Evolutionary conservation across 2,329 filamentous ascomycete species (phyloP).

Genomic region (Alternaria alternata): DNA sequence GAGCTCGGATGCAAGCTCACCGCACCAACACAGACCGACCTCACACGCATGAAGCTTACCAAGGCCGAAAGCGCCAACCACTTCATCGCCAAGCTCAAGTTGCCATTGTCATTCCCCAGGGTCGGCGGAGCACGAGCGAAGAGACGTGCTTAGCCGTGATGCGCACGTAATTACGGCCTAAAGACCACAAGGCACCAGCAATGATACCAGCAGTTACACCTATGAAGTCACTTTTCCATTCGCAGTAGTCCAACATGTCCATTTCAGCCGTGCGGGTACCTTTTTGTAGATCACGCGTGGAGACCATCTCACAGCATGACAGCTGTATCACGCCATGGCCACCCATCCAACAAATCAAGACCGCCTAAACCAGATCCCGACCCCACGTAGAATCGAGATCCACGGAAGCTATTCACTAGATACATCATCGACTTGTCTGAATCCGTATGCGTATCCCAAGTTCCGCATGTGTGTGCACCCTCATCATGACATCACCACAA

Average conservation of each 20-base stretch:
- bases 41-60: constrained; percentile 63
- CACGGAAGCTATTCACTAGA: constrained; percentile 12
- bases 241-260: not conserved
- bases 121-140: constrained; percentile 32
- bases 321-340: constrained; percentile 8
- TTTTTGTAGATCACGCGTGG: constrained; percentile 2
- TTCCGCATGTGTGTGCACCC: not conserved
- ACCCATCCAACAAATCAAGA: constrained; percentile 1
- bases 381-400: constrained; percentile 2
- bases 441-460: not conserved
- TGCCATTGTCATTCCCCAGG: constrained; percentile 87
- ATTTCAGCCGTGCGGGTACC: constrained; percentile 2
- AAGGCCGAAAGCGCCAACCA: constrained; percentile 68
- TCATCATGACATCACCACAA: constrained; percentile 32
- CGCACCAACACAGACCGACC: constrained; percentile 57
- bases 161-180: constrained; percentile 2
- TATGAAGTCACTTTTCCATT: not conserved
- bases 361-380: not conserved
- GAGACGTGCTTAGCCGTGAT: constrained; percentile 13
- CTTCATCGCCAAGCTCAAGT: constrained; percentile 72
- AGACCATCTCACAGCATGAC: constrained; percentile 1
- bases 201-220: not conserved
- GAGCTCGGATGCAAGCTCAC: constrained; percentile 76
- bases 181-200: not conserved
- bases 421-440: constrained; percentile 20